phyloP scores from a whole-genome alignment of 352 stramenopile genomes.

The Globisporangium canariense region DNA sequence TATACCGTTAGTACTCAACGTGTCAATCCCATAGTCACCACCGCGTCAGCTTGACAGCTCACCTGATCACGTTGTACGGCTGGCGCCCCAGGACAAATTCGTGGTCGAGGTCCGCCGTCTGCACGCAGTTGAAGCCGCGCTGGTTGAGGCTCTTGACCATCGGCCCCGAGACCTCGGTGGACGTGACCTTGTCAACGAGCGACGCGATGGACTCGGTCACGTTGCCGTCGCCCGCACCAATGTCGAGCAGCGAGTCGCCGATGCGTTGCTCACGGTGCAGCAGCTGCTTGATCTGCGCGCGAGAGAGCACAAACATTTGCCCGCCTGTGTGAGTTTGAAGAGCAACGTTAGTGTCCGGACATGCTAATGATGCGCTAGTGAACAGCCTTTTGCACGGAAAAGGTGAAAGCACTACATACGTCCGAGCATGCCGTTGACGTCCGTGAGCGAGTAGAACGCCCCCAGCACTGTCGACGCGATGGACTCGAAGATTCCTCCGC shows the following conservation, averaged over 20 bases:
- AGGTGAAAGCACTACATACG: constrained; percentile 38
- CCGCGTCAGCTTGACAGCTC: not conserved
- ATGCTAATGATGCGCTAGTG: not conserved
- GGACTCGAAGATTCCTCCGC: constrained; percentile 61
- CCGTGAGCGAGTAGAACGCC: constrained; percentile 80
- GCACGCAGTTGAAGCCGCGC: constrained; percentile 73
- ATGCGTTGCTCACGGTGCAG: constrained; percentile 44
- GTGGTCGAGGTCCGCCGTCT: constrained; percentile 68
- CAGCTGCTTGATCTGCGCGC: constrained; percentile 64
- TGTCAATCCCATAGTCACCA: too few relatives aligned
- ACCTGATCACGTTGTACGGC: constrained; percentile 85
- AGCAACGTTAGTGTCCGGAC: not conserved
- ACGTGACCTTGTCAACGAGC: constrained; percentile 61
- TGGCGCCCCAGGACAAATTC: constrained; percentile 59
- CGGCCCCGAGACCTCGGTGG: constrained; percentile 71
- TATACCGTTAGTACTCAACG: too few relatives aligned
- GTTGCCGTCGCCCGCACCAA: constrained; percentile 82
- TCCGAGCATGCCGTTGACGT: constrained; percentile 79
- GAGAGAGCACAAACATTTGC: constrained; percentile 87
- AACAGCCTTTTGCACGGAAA: not conserved
- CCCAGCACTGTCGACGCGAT: constrained; percentile 63
- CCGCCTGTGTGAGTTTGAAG: constrained; percentile 38
- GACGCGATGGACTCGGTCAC: constrained; percentile 78
- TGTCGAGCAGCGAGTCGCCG: constrained; percentile 65
- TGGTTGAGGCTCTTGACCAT: constrained; percentile 79